Conservation (phyloP, 768 basidiomycete species). For the Tricholoma saponaceum region DNA sequence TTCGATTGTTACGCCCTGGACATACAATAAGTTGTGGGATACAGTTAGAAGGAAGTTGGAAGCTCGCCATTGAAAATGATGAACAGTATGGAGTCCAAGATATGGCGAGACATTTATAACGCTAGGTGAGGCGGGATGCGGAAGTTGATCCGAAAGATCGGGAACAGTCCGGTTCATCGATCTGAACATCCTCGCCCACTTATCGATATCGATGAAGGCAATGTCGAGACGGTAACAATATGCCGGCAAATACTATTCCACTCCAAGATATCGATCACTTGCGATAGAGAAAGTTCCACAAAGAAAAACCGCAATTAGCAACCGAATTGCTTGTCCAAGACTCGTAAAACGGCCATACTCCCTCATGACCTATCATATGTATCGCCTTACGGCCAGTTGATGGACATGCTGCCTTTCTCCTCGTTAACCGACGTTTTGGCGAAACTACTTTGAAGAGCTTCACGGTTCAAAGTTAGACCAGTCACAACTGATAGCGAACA, state of each 20-base stretch:
- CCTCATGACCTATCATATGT: background rate
- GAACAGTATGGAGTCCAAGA: slow-evolving; percentile 18
- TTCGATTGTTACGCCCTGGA: slow-evolving; percentile 70
- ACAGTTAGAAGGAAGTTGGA: slow-evolving; percentile 16
- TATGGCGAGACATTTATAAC: slow-evolving; percentile 40
- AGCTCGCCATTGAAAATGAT: slow-evolving; percentile 27
- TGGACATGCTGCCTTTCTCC: background rate
- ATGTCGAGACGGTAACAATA: background rate
- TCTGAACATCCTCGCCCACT: background rate
- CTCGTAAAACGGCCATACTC: background rate
- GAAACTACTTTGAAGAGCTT: background rate
- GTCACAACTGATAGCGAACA: background rate
- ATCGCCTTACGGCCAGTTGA: background rate
- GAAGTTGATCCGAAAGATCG: slow-evolving; percentile 71
- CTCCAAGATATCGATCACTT: slow-evolving; percentile 21
- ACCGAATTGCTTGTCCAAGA: background rate
- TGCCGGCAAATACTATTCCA: background rate
- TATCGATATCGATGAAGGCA: slow-evolving; percentile 10
- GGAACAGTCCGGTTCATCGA: slow-evolving; percentile 28
- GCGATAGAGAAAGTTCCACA: background rate
- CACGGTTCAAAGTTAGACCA: background rate
- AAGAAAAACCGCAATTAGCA: background rate
- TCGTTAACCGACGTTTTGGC: background rate
- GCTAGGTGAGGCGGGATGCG: slow-evolving; percentile 52
- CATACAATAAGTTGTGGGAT: slow-evolving; percentile 3